Evolutionary conservation across 768 basidiomycete genomes (phyloP), one percentile per base, ranked within the genome.

Genomic region (Rhodotorula paludigena): DNA sequence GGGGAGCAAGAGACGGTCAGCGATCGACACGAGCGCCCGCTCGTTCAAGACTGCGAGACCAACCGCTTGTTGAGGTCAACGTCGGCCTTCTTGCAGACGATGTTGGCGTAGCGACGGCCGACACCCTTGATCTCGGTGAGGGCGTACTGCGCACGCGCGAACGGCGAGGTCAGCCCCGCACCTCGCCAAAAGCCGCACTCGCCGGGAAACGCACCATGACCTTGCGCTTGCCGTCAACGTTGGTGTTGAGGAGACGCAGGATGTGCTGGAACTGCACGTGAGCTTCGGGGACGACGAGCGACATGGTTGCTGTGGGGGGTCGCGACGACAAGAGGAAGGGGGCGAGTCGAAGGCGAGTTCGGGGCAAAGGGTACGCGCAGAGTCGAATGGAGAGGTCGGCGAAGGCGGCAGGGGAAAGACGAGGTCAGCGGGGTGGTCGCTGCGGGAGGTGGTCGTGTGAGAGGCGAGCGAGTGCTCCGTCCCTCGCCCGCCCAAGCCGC

Each of bases 81-180:
- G 82, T 98, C 96, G 69, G 96, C 96, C 84, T 99, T 99, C 83
- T 98, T 98, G 87, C 96, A 98, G 75, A 98, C 94, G 77, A 98
- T 82, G 82, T 98, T 98, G 78, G 96, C 87, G 82, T 98, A 99
- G 60, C 96, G 89, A 73, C 96, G 88, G 77, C 96, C 96, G 68
- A 99, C 96, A 86, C 96, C 96, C 85, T 98, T 98, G 85, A 99
- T 99, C 84, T 99, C 96, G 55, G 96, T 98, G 83, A 98, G 80
- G 77, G 96, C 94, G 80, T 92, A 98, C 73, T 68, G 57, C 54
- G n/a, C 0, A 16, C 15, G 30, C 18, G 10, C 2, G 11, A 4
- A n/a, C n/a, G 12, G 14, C 3, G 10, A 8, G 1, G 49, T 63
- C 61, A 68, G 44, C 52, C 12, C 9, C 23, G 14, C 2, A 5